Conservation (phyloP, 2,329 filamentous ascomycete species). For the Calonectria hongkongensis region DNA sequence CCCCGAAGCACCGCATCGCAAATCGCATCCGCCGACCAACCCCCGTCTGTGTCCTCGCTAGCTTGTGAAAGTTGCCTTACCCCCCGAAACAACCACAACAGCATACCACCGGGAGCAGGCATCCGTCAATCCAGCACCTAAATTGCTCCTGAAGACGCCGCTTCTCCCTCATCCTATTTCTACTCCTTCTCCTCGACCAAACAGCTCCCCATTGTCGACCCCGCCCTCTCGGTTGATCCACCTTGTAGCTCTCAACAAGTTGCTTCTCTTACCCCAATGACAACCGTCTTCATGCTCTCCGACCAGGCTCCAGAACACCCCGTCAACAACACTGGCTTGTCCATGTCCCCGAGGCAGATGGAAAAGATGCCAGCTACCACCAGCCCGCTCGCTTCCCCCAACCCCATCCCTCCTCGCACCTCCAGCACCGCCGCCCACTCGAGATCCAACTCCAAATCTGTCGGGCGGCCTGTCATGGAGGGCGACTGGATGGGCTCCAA, state of each 20-base stretch:
- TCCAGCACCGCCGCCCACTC: constrained; percentile 67
- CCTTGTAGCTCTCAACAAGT: not conserved
- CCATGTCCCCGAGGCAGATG: constrained; percentile 49
- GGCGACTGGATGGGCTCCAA: constrained; percentile 75
- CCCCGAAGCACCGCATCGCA: not conserved
- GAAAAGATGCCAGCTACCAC: constrained; percentile 51
- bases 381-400: constrained; percentile 67
- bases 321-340: constrained; percentile 49
- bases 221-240: not conserved
- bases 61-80: constrained; percentile 38
- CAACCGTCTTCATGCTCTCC: constrained; percentile 48
- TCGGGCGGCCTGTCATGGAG: constrained; percentile 74
- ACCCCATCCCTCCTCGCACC: constrained; percentile 82
- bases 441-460: constrained; percentile 60
- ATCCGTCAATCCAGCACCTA: constrained; percentile 18
- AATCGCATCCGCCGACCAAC: constrained; percentile 8
- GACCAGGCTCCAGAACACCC: constrained; percentile 46
- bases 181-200: not conserved
- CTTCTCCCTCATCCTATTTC: not conserved
- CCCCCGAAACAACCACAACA: constrained; percentile 14
- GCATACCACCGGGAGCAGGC: constrained; percentile 32
- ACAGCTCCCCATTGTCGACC: constrained; percentile 9
- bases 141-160: not conserved
- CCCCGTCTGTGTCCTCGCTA: constrained; percentile 31
- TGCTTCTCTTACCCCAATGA: constrained; percentile 2